Evolutionary conservation across 768 basidiomycete genomes (phyloP).

Genomic region (Tricholoma terreum): DNA sequence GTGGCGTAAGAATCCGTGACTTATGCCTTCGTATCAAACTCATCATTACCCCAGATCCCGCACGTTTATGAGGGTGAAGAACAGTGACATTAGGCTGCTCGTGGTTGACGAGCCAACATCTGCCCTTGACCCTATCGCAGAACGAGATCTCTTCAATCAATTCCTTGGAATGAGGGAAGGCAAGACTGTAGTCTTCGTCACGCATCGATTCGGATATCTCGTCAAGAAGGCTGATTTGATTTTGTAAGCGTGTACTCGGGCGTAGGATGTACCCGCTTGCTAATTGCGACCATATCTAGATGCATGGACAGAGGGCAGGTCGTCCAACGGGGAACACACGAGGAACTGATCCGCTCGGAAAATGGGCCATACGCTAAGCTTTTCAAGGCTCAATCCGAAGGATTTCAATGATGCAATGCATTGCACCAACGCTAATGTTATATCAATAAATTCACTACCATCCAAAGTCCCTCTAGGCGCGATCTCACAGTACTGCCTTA

Average conservation of each 20-base stretch:
- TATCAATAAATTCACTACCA: not conserved
- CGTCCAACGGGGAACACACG: constrained; percentile 41
- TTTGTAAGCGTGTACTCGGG: constrained; percentile 35
- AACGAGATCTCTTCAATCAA: constrained; percentile 43
- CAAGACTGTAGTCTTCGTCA: constrained; percentile 56
- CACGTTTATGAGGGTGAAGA: constrained; percentile 41
- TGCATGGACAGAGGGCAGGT: constrained; percentile 44
- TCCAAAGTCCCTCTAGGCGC: too few relatives aligned
- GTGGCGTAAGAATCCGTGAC: constrained; percentile 38
- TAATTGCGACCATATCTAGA: constrained; percentile 19
- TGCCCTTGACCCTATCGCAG: constrained; percentile 52
- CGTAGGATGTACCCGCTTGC: not conserved
- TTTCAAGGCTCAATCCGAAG: constrained; percentile 36
- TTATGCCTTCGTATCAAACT: not conserved
- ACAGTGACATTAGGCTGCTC: constrained; percentile 42
- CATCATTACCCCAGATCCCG: constrained; percentile 34
- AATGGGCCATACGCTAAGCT: constrained; percentile 41
- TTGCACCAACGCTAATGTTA: not conserved
- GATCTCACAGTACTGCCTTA: too few relatives aligned
- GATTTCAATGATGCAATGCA: not conserved
- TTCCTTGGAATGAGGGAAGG: constrained; percentile 37
- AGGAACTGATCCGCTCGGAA: constrained; percentile 29
- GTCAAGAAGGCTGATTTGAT: constrained; percentile 49
- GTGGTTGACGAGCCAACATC: constrained; percentile 60
- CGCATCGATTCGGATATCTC: constrained; percentile 52